These are phyloP conservation scores for Aspergillus quadricinctus DNA, from an alignment of 2,329 filamentous ascomycete species.

Conservation along the genomic window DNA sequence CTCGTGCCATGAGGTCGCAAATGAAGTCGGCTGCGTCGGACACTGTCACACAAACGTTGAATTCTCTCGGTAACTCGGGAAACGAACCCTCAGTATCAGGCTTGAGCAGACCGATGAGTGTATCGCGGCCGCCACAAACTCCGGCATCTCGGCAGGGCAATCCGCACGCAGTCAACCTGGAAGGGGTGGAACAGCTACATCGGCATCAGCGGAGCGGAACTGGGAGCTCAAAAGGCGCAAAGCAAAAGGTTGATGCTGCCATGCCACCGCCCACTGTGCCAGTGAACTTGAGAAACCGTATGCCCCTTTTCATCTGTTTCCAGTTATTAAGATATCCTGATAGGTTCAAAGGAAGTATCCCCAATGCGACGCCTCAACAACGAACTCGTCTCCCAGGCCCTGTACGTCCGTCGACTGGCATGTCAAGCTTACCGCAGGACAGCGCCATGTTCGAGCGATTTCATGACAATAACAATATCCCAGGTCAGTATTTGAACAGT, in stretches of 20 bases:
- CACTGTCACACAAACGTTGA: constrained; percentile 45
- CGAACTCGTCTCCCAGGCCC: constrained; percentile 23
- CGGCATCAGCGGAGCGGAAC: constrained; percentile 38
- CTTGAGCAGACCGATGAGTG: constrained; percentile 6
- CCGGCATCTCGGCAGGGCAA: constrained; percentile 19
- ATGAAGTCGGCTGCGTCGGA: constrained; percentile 54
- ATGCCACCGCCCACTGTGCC: constrained; percentile 30
- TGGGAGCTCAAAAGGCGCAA: constrained; percentile 30
- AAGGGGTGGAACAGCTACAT: constrained; percentile 35
- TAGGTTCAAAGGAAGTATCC: constrained; percentile 5
- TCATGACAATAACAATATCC: neutral
- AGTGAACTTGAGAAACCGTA: constrained; percentile 19
- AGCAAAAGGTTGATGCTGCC: constrained; percentile 17
- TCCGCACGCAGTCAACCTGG: constrained; percentile 18
- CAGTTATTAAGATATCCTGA: neutral
- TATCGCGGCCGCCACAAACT: constrained; percentile 22
- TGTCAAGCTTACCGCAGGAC: constrained; percentile 21
- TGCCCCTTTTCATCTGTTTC: constrained; percentile 1
- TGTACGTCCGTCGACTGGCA: constrained; percentile 15
- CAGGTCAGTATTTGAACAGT: neutral
- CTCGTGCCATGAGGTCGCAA: constrained; percentile 50
- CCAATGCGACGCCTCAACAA: constrained; percentile 19
- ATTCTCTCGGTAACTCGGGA: constrained; percentile 26
- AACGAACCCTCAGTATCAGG: constrained; percentile 11
- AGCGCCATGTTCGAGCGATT: constrained; percentile 2